phyloP scores from a whole-genome alignment of 176 grass and related monocot species.

The Oryza australiensis region DNA sequence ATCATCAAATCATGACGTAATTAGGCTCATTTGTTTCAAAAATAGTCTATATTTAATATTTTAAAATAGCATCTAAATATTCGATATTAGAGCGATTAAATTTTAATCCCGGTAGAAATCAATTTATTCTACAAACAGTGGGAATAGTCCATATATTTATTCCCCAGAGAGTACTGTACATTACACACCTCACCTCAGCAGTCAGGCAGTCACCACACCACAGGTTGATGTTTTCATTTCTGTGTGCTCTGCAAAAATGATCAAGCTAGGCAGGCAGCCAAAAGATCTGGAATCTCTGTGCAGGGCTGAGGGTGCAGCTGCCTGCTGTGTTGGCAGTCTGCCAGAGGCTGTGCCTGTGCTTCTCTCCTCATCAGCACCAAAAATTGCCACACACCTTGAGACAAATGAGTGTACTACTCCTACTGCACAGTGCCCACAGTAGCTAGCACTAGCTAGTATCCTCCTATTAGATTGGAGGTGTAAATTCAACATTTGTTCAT shows the following conservation, averaged over 20 bases:
- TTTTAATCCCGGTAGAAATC: too few species aligned
- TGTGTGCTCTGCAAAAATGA: constrained; percentile 46
- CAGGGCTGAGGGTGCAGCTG: constrained; percentile 32
- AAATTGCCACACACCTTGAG: constrained; percentile 23
- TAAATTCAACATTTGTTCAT: background rate
- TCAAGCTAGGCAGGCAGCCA: constrained; percentile 39
- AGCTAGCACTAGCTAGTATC: too few species aligned
- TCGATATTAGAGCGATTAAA: too few species aligned
- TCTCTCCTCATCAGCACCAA: constrained; percentile 5
- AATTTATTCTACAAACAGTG: too few species aligned
- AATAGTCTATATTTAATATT: too few species aligned
- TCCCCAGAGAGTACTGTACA: too few species aligned
- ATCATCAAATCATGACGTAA: too few species aligned
- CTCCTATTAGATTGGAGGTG: background rate
- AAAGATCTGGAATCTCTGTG: constrained; percentile 49
- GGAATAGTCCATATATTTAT: too few species aligned
- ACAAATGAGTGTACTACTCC: background rate
- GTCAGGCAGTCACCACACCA: background rate
- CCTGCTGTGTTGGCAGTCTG: constrained; percentile 21
- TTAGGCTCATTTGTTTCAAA: too few species aligned
- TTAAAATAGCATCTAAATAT: too few species aligned
- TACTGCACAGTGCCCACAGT: background rate
- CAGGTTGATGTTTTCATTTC: background rate
- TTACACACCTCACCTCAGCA: background rate
- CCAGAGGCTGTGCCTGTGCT: background rate